These are phyloP conservation scores for Pichia sp. DNA, from an alignment of 1,139 yeast species.

Conservation along the genomic window DNA sequence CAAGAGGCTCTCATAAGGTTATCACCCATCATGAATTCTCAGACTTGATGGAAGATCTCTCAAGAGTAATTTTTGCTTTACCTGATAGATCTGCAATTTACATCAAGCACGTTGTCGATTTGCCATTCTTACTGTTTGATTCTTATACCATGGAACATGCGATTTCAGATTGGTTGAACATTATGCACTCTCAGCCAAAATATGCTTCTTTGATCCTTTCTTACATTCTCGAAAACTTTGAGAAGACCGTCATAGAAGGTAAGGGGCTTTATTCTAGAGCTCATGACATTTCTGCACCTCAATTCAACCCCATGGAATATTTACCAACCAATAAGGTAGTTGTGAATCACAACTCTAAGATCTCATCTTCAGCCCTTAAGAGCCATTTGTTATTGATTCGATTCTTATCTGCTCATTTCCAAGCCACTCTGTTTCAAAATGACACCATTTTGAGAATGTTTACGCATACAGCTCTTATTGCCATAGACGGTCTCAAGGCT, in stretches of 20 bases:
- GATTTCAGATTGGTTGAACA: conserved; percentile 72
- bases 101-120: conserved; percentile 51
- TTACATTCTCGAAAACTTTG: conserved; percentile 67
- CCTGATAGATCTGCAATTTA: conserved; percentile 43
- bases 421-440: conserved; percentile 71
- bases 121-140: conserved; percentile 66
- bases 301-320: conserved; percentile 76
- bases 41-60: conserved; percentile 37
- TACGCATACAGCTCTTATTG: conserved; percentile 53
- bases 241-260: conserved; percentile 48
- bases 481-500: conserved; percentile 44
- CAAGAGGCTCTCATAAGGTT: conserved; percentile 13
- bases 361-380: conserved; percentile 47
- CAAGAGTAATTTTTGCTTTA: conserved; percentile 42
- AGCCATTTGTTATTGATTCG: conserved; percentile 68
- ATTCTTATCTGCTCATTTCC: conserved; percentile 73
- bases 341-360: conserved; percentile 45
- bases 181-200: conserved; percentile 60
- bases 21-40: conserved; percentile 26
- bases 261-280: conserved; percentile 62
- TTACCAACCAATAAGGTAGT: conserved; percentile 69
- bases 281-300: conserved; percentile 56
- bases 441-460: conserved; percentile 64
- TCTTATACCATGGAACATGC: conserved; percentile 59
- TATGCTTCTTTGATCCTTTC: conserved; percentile 56